These are phyloP conservation scores for Pichia kudriavzevii DNA, from an alignment of 1,139 yeast species.

Conservation along the genomic window DNA sequence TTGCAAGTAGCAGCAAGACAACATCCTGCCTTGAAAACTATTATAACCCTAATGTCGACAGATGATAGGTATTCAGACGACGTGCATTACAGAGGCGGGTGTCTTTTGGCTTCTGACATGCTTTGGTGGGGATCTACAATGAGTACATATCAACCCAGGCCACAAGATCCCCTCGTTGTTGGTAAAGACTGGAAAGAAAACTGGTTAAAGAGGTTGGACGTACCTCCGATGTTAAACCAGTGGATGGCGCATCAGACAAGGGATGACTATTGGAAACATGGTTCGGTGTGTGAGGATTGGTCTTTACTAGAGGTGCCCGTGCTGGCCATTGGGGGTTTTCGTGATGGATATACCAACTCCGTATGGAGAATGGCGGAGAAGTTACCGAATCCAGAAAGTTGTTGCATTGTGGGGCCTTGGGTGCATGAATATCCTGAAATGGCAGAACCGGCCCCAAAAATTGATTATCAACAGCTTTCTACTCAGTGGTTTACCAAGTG, in stretches of 20 bases:
- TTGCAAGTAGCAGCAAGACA: conserved; percentile 37
- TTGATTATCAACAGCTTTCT: conserved; percentile 35
- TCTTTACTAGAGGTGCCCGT: conserved; percentile 34
- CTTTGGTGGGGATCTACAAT: conserved; percentile 41
- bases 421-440: conserved; percentile 40
- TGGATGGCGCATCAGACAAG: conserved; percentile 36
- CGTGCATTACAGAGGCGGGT: conserved; percentile 39
- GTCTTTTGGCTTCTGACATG: conserved; percentile 36
- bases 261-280: conserved; percentile 38
- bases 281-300: conserved; percentile 35
- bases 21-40: conserved; percentile 36
- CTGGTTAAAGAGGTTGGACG: conserved; percentile 32
- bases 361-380: conserved; percentile 35
- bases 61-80: conserved; percentile 39
- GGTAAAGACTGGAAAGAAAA: conserved; percentile 33
- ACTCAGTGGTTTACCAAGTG: conserved; percentile 34
- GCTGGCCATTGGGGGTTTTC: conserved; percentile 37
- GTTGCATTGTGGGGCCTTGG: conserved; percentile 37
- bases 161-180: conserved; percentile 35
- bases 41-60: conserved; percentile 36
- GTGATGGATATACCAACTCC: conserved; percentile 37
- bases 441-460: conserved; percentile 36
- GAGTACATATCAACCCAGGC: conserved; percentile 35
- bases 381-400: conserved; percentile 28
- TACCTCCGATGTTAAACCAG: conserved; percentile 32